phyloP scores from a whole-genome alignment of 345 rosid genomes.

The Conringia planisiliqua region DNA sequence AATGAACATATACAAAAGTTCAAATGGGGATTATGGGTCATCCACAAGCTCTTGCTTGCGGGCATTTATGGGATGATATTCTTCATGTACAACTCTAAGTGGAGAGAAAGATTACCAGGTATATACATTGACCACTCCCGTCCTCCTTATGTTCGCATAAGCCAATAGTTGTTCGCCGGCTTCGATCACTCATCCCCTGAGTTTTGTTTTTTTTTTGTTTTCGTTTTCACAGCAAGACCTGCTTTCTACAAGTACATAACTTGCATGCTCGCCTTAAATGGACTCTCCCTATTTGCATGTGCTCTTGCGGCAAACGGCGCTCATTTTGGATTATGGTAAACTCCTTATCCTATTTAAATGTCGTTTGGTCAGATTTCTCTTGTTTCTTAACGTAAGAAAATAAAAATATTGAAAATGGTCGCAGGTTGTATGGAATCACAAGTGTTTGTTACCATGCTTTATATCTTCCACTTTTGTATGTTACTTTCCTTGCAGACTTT shows the following conservation, averaged over 20 bases:
- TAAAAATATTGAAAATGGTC: background rate
- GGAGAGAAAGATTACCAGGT: conserved; percentile 98
- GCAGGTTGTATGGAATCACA: conserved; percentile 76
- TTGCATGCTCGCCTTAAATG: conserved; percentile 69
- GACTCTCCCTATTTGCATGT: conserved; percentile 64
- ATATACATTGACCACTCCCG: conserved; percentile 2
- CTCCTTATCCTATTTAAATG: background rate
- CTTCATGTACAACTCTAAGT: conserved; percentile 82
- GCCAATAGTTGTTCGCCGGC: background rate
- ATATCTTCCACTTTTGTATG: conserved; percentile 77
- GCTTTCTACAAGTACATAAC: conserved; percentile 82
- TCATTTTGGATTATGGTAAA: conserved; percentile 81
- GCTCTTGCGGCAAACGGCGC: conserved; percentile 65
- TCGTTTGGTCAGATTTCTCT: background rate
- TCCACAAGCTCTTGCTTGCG: conserved; percentile 78
- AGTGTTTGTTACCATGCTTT: conserved; percentile 80
- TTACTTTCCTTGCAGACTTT: conserved; percentile 85
- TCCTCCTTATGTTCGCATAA: conserved; percentile 10
- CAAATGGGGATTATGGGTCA: conserved; percentile 93
- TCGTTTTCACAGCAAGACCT: conserved; percentile 72
- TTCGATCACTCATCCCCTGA: conserved; percentile 10
- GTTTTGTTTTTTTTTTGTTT: conserved; percentile 1
- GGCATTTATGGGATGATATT: conserved; percentile 71
- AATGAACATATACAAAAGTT: conserved; percentile 46
- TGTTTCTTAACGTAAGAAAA: background rate